Percentiles rank a stretch among this genome's conserved stretches.
phyloP scores from a whole-genome alignment of 441 rosid genomes.

The Sinapis alba region DNA sequence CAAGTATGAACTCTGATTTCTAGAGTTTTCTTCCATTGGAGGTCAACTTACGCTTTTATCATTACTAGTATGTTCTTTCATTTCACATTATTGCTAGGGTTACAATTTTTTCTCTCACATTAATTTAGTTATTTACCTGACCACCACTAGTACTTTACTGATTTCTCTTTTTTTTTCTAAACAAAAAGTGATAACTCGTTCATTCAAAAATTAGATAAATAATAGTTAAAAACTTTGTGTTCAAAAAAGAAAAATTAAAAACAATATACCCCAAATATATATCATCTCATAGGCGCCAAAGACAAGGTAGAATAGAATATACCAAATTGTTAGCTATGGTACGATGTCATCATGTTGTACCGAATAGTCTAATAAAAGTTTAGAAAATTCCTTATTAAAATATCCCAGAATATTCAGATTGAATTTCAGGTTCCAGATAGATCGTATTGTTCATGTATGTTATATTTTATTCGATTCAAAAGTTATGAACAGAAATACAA shows the following conservation, averaged over 20 bases:
- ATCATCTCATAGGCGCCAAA: background rate
- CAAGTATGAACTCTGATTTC: conserved; percentile 4
- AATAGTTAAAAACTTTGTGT: background rate
- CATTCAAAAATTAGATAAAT: background rate
- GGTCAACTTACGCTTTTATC: conserved; percentile 4
- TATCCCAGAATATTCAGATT: background rate
- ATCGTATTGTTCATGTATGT: background rate
- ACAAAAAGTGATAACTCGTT: background rate
- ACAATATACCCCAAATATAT: background rate
- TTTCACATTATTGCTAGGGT: background rate
- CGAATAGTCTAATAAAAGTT: background rate
- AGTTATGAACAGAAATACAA: background rate
- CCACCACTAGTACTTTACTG: background rate
- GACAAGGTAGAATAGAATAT: background rate
- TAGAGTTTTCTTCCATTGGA: background rate
- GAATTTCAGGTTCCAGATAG: background rate
- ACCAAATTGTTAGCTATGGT: background rate
- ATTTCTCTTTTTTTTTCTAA: background rate
- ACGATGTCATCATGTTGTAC: background rate
- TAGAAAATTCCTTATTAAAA: background rate
- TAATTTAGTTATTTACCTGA: background rate
- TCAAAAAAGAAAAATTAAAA: background rate
- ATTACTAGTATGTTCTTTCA: background rate
- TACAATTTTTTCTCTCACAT: background rate
- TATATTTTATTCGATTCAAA: background rate